Percentiles rank a stretch among this genome's conserved stretches.
Evolutionary conservation across 2,329 filamentous ascomycete genomes (phyloP).

Genomic region (Dactylellina leptospora): DNA sequence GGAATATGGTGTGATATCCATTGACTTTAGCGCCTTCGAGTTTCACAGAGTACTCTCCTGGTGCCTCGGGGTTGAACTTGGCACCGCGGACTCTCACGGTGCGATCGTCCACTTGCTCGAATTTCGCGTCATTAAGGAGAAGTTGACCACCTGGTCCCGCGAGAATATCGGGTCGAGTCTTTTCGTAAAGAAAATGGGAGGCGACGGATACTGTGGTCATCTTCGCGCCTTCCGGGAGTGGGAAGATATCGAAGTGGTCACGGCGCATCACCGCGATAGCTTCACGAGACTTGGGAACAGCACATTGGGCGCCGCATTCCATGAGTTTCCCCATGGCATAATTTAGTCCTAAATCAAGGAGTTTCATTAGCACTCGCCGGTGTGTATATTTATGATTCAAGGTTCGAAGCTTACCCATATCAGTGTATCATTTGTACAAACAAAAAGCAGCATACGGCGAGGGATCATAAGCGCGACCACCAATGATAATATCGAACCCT

Average conservation of each 20-base stretch:
- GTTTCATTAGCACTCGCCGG: background rate
- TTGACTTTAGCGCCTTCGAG: constrained; percentile 63
- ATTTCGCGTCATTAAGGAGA: constrained; percentile 61
- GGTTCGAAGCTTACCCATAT: constrained; percentile 14
- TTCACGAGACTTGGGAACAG: constrained; percentile 63
- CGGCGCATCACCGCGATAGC: constrained; percentile 62
- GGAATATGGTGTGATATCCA: constrained; percentile 63
- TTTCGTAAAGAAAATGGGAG: constrained; percentile 68
- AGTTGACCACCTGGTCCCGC: constrained; percentile 65
- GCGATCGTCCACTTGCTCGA: constrained; percentile 62
- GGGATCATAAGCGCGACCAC: constrained; percentile 62
- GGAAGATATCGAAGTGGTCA: constrained; percentile 64
- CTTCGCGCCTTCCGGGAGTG: constrained; percentile 60
- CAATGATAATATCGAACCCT: constrained; percentile 64
- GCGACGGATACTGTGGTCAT: constrained; percentile 66
- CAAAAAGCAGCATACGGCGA: constrained; percentile 61
- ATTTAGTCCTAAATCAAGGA: constrained; percentile 59
- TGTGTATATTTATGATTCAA: background rate
- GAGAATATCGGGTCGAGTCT: constrained; percentile 65
- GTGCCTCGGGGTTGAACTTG: constrained; percentile 59
- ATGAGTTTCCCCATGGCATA: constrained; percentile 68
- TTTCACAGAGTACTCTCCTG: constrained; percentile 63
- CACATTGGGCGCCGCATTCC: constrained; percentile 65
- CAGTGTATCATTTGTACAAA: constrained; percentile 57
- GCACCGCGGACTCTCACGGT: constrained; percentile 62